Percentiles rank a stretch among this genome's conserved stretches.
These are phyloP conservation scores for Pezicula neosporulosa DNA, from an alignment of 2,329 filamentous ascomycete genomes.

Conservation along the genomic window DNA sequence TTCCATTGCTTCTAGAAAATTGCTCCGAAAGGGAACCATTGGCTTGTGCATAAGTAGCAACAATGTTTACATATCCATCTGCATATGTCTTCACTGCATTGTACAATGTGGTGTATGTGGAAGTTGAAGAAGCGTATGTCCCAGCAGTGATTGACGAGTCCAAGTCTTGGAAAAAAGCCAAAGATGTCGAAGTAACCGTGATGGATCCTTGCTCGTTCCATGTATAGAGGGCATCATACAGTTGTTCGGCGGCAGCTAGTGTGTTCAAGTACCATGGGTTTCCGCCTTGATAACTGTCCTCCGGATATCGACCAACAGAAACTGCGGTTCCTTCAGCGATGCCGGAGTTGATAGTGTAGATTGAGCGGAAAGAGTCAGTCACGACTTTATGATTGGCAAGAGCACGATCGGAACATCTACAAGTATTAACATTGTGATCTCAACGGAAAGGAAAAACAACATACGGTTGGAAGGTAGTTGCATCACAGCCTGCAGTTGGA, in stretches of 20 bases:
- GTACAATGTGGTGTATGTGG: conserved; percentile 60
- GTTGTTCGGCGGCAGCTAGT: conserved; percentile 73
- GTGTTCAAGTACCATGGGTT: conserved; percentile 82
- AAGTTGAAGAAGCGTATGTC: conserved; percentile 58
- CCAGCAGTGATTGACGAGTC: conserved; percentile 55
- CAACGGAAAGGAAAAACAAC: neutral
- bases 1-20: conserved; percentile 50
- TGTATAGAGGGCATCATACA: conserved; percentile 72
- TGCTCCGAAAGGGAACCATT: conserved; percentile 68
- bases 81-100: conserved; percentile 61
- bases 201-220: conserved; percentile 65
- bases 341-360: conserved; percentile 68
- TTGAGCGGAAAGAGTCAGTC: conserved; percentile 69
- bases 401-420: conserved; percentile 38
- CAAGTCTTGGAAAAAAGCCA: conserved; percentile 69
- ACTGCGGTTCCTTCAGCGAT: conserved; percentile 56
- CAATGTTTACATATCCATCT: conserved; percentile 49
- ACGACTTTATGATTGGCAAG: conserved; percentile 75
- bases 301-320: conserved; percentile 64
- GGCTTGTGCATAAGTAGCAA: conserved; percentile 45
- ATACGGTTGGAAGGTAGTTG: conserved; percentile 72
- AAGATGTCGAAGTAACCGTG: conserved; percentile 59
- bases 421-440: neutral
- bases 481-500: conserved; percentile 61
- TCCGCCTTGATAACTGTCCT: conserved; percentile 72